Conservation (phyloP, 2,329 filamentous ascomycete genomes). For the Pestalotiopsis sp. region DNA sequence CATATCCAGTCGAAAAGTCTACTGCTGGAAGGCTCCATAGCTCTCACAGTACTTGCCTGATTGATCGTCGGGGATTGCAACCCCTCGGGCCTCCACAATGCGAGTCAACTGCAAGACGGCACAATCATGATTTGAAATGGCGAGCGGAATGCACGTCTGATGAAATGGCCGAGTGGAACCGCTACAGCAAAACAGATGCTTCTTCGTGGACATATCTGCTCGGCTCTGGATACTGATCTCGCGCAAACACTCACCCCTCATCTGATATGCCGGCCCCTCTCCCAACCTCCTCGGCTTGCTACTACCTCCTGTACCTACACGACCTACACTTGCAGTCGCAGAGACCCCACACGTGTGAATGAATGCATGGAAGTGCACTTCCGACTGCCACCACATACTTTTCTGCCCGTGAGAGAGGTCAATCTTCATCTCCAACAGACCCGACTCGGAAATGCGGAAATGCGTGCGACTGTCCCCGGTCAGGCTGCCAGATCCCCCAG, state of each 20-base stretch:
- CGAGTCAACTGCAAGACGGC: too few species aligned
- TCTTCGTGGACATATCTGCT: background rate
- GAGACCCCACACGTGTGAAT: background rate
- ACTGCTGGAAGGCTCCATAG: too few species aligned
- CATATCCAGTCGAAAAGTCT: too few species aligned
- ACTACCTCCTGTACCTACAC: background rate
- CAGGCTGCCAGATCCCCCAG: background rate
- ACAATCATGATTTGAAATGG: too few species aligned
- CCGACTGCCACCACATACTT: background rate
- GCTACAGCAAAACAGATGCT: background rate
- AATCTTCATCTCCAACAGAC: background rate
- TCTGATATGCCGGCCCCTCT: background rate
- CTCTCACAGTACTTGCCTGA: too few species aligned
- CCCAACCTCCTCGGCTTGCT: background rate
- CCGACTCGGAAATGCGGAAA: background rate
- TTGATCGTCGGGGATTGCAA: too few species aligned
- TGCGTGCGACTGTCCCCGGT: background rate
- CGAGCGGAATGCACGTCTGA: too few species aligned
- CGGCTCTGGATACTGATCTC: background rate
- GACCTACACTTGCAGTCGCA: too few species aligned
- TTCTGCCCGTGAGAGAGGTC: background rate
- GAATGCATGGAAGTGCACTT: background rate
- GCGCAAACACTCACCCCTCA: background rate
- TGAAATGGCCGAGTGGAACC: too few species aligned
- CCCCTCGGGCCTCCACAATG: too few species aligned